Conservation (phyloP, 1,284 basidiomycete species). For the Rhizoctonia solani region DNA sequence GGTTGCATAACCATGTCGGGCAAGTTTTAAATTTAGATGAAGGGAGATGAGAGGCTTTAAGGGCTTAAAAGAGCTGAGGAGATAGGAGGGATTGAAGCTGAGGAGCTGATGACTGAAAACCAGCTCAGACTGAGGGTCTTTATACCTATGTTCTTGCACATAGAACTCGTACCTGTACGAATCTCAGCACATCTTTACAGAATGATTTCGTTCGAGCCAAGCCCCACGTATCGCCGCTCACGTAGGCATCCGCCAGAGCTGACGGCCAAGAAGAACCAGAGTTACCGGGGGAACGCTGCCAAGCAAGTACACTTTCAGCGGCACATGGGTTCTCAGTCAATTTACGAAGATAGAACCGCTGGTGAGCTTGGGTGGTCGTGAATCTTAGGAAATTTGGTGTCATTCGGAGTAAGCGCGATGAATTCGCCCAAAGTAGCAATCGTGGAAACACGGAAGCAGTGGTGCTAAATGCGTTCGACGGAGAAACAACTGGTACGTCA, state of each 20-base stretch:
- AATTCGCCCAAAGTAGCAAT: neutral
- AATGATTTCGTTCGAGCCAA: no score
- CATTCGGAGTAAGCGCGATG: slow-evolving; percentile 20
- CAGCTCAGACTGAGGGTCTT: neutral
- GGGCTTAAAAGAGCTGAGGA: neutral
- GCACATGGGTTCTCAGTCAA: neutral
- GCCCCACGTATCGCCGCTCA: neutral
- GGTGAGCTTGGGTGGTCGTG: neutral
- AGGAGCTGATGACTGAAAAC: slow-evolving; percentile 31
- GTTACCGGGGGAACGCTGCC: neutral
- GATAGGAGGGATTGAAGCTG: slow-evolving; percentile 24
- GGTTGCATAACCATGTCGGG: slow-evolving; percentile 23
- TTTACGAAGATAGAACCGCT: slow-evolving; percentile 18
- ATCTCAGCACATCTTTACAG: neutral
- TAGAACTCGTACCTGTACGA: neutral
- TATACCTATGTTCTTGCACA: neutral
- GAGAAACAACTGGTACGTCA: neutral
- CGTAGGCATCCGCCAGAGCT: neutral
- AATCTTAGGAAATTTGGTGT: neutral
- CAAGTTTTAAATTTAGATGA: neutral
- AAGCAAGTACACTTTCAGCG: neutral
- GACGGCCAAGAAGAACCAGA: neutral
- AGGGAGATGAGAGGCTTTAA: slow-evolving; percentile 1
- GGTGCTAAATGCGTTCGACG: neutral
- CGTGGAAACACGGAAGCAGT: neutral